Evolutionary conservation across 1,284 basidiomycete species (phyloP).

Genomic region (Cystobasidium slooffiae): DNA sequence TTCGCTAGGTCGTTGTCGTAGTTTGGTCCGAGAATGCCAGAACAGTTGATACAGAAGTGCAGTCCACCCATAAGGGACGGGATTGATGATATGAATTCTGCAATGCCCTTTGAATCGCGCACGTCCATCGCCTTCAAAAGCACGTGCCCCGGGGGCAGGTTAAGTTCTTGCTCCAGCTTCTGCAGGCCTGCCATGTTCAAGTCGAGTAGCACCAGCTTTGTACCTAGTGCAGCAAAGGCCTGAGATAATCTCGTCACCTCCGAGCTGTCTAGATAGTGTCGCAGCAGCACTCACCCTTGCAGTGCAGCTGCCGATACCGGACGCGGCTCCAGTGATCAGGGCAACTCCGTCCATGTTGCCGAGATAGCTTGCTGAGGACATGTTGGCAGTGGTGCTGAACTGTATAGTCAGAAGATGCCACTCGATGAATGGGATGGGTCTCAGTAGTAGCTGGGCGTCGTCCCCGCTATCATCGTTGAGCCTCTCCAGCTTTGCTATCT

Average conservation of each 20-base stretch:
- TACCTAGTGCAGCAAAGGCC: slow-evolving; percentile 17
- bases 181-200: slow-evolving; percentile 12
- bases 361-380: not conserved
- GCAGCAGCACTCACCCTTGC: slow-evolving; percentile 4
- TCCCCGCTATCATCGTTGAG: too few relatives aligned
- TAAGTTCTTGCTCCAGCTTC: slow-evolving; percentile 18
- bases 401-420: not conserved
- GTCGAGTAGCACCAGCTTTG: slow-evolving; percentile 30
- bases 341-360: slow-evolving; percentile 18
- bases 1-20: slow-evolving; percentile 22
- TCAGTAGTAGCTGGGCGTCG: not conserved
- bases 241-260: not conserved
- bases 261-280: not conserved
- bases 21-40: slow-evolving; percentile 33
- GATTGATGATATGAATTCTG: slow-evolving; percentile 30
- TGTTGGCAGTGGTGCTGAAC: not conserved
- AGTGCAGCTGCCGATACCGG: slow-evolving; percentile 10
- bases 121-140: slow-evolving; percentile 32
- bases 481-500: not conserved
- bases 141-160: slow-evolving; percentile 13
- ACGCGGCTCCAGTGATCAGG: slow-evolving; percentile 17
- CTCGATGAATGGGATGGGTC: not conserved
- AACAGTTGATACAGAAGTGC: slow-evolving; percentile 38
- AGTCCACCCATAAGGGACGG: slow-evolving; percentile 28
- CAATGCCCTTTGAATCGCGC: slow-evolving; percentile 11